Conservation (phyloP, 805 yeast genomes). For the Ogataea paraovalis region DNA sequence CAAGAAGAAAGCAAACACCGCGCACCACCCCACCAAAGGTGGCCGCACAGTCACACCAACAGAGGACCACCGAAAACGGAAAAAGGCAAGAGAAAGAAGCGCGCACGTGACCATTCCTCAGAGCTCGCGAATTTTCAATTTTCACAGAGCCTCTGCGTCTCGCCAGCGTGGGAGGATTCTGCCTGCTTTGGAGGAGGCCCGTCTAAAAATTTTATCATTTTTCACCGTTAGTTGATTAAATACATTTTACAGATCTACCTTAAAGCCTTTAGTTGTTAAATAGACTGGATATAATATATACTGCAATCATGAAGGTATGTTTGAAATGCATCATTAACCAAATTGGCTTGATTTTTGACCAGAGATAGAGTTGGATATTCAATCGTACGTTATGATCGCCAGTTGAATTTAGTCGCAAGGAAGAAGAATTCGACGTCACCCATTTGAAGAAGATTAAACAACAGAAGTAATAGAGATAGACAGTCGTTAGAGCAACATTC, state of each 20-base stretch:
- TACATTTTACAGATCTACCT: background rate
- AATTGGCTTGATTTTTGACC: background rate
- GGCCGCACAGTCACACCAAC: no score
- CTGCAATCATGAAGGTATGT: constrained; percentile 30
- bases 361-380: background rate
- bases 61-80: background rate
- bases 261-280: background rate
- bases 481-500: no score
- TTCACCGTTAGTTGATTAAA: background rate
- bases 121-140: background rate
- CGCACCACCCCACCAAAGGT: background rate
- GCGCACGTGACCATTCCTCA: background rate
- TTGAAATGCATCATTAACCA: background rate
- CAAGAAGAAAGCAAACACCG: background rate
- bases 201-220: constrained; percentile 1
- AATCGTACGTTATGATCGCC: no score
- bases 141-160: background rate
- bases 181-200: no score
- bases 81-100: background rate
- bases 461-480: no score
- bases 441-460: no score
- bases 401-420: background rate
- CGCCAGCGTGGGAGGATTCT: background rate
- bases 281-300: constrained; percentile 28
- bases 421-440: no score